Evolutionary conservation across 1,139 yeast species (phyloP), one percentile per base, ranked within the genome.

Genomic region (Taphrina betulina): DNA sequence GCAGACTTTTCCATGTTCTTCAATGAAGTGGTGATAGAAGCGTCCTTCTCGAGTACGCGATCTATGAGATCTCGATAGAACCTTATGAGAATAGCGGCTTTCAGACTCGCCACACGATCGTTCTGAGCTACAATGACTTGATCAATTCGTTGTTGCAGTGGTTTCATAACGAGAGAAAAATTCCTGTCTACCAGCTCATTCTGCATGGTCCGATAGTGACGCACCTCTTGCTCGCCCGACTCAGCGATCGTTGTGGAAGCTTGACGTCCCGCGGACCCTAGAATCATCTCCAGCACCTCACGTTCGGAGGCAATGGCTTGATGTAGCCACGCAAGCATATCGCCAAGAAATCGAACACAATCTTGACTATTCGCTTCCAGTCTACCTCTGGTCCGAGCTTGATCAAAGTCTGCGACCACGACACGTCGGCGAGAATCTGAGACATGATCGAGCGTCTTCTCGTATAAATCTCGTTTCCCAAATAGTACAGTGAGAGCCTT

Each of bases 221-320:
- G 29, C 3, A 40, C 19, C 42, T 36, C 42, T 22, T 34, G 44
- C 24, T 37, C 26, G n/a, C 24, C 22, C 14, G 43, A 33, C 26
- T 38, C 26, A 16, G 20, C 33, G n/a, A 19, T 14, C 4, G 20
- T 35, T 24, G 16, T 16, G 14, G 37, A 34, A 10, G 4, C 31
- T 63, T 58, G 59, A 71, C 72, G n/a, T 70, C 58, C 38, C 62
- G 61, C 16, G 38, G 67, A 67, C 26, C 60, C 75, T 59, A 83
- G 76, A 56, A 83, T 65, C 8, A 78, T 76, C 5, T 77, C 76
- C 14, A 92, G 76, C 34, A 84, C 76, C 66, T 94, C 98, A 35
- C 81, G 77, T 68, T 94, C 98, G 68, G 87, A 86, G 3, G 89
- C 95, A 33, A 90, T 82, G n/a, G 88, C 78, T 0, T 94, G 80